Evolutionary conservation across 805 yeast genomes (phyloP).

Genomic region (Ogataea angusta): DNA sequence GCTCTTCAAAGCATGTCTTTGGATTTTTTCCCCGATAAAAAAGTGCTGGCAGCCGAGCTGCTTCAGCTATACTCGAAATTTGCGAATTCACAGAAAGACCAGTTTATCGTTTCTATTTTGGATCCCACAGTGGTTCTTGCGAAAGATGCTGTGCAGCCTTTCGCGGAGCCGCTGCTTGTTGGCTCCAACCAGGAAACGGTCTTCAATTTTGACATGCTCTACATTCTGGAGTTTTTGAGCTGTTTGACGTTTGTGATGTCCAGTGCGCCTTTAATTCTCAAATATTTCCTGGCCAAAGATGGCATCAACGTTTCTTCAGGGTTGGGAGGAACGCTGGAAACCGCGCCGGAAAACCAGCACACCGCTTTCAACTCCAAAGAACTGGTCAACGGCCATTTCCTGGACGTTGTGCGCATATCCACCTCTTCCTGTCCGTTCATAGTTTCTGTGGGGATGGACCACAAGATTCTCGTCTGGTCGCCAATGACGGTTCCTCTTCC

Average conservation of each 20-base stretch:
- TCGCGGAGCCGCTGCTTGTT: conserved; percentile 10
- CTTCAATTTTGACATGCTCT: conserved; percentile 48
- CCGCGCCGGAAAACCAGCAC: conserved; percentile 11
- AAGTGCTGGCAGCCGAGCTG: conserved; percentile 30
- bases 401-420: conserved; percentile 61
- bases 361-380: conserved; percentile 35
- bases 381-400: conserved; percentile 47
- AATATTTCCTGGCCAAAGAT: conserved; percentile 32
- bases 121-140: conserved; percentile 27
- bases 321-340: conserved; percentile 9
- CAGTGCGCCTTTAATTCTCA: conserved; percentile 43
- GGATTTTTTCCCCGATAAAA: conserved; percentile 27
- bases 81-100: conserved; percentile 7
- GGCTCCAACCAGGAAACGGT: conserved; percentile 27
- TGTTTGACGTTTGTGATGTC: conserved; percentile 51
- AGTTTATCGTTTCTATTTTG: conserved; percentile 21
- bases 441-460: conserved; percentile 72
- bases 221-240: conserved; percentile 53
- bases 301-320: conserved; percentile 14
- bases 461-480: conserved; percentile 69
- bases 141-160: conserved; percentile 6
- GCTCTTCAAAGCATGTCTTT: conserved; percentile 18
- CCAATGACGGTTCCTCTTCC: conserved; percentile 52
- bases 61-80: conserved; percentile 10
- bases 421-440: conserved; percentile 64